Evolutionary conservation across 345 rosid genomes (phyloP).

Genomic region (Acer yangbiense): DNA sequence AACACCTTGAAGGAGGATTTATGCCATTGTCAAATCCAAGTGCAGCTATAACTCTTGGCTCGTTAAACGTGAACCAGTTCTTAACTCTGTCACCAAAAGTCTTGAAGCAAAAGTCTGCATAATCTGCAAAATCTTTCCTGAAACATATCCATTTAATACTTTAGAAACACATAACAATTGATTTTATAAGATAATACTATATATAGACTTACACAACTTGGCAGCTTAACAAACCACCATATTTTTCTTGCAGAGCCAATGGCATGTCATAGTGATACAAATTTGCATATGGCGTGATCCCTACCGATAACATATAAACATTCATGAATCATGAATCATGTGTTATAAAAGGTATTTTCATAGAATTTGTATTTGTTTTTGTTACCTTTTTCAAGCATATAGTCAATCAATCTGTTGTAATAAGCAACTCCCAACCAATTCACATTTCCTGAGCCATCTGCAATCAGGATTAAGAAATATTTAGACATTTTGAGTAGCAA

Average conservation of each 20-base stretch:
- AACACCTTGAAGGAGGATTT: constrained; percentile 64
- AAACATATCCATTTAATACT: background rate
- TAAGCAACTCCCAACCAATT: constrained; percentile 65
- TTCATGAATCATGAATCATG: background rate
- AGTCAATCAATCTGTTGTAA: constrained; percentile 57
- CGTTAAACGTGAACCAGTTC: constrained; percentile 73
- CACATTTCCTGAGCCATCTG: constrained; percentile 60
- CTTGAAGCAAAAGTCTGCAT: constrained; percentile 72
- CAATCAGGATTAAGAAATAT: background rate
- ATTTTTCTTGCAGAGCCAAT: constrained; percentile 49
- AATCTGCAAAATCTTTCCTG: constrained; percentile 63
- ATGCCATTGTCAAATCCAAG: constrained; percentile 60
- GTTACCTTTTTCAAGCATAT: constrained; percentile 52
- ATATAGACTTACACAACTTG: constrained; percentile 41
- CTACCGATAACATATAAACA: constrained; percentile 24
- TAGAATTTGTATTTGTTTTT: background rate
- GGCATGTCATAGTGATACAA: constrained; percentile 61
- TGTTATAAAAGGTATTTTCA: no score
- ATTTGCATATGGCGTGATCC: constrained; percentile 62
- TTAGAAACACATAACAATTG: background rate
- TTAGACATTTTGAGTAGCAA: background rate
- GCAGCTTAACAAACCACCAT: constrained; percentile 40
- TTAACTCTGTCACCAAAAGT: constrained; percentile 64
- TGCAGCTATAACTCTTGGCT: constrained; percentile 63
- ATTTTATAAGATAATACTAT: background rate